phyloP scores from a whole-genome alignment of 2,329 filamentous ascomycete genomes.

The Beauveria australis region DNA sequence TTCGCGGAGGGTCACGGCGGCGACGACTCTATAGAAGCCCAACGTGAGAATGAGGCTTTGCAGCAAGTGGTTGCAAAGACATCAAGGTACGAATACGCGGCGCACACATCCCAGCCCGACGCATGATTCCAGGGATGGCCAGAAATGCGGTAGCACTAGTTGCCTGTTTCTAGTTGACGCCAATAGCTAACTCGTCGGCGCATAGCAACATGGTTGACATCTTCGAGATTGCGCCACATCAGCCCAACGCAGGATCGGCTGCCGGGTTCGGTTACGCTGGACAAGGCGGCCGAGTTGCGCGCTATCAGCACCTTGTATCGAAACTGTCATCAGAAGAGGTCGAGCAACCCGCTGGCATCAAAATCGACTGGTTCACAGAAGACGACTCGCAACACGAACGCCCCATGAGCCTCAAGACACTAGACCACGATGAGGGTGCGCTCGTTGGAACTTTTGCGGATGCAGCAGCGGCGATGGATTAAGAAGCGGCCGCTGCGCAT shows the following conservation, averaged over 20 bases:
- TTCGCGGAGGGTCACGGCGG: constrained; percentile 49
- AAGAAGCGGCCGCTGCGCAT: constrained; percentile 8
- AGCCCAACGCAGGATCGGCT: constrained; percentile 27
- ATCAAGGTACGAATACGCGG: constrained; percentile 43
- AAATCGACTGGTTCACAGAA: constrained; percentile 48
- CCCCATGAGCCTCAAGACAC: constrained; percentile 24
- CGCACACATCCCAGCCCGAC: no score
- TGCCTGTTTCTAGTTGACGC: background rate
- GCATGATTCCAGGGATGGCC: background rate
- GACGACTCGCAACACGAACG: constrained; percentile 38
- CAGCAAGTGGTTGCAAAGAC: constrained; percentile 57
- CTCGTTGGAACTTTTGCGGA: constrained; percentile 55
- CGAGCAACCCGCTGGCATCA: constrained; percentile 31
- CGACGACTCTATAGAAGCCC: constrained; percentile 53
- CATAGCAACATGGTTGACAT: constrained; percentile 59
- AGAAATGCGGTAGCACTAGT: background rate
- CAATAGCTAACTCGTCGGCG: background rate
- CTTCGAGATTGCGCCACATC: constrained; percentile 54
- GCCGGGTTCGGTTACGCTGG: constrained; percentile 40
- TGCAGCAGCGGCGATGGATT: constrained; percentile 44
- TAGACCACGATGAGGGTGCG: constrained; percentile 29
- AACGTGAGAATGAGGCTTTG: constrained; percentile 56
- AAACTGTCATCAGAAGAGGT: constrained; percentile 44
- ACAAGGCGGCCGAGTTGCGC: constrained; percentile 47
- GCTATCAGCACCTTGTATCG: constrained; percentile 54